phyloP scores from a whole-genome alignment of 805 yeast species.

The Sugiyamaella qingdaonensis region DNA sequence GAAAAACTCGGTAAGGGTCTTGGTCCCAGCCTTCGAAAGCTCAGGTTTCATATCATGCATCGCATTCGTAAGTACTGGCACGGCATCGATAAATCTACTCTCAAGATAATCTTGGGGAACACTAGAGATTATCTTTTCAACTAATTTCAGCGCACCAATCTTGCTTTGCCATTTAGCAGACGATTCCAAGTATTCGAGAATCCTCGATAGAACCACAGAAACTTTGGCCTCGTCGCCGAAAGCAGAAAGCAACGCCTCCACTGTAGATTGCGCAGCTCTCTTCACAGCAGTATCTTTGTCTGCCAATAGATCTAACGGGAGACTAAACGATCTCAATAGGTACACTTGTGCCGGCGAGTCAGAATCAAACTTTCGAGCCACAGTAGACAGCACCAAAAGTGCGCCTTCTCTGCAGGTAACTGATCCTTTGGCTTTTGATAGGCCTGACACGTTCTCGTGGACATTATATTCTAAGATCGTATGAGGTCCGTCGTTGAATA shows the following conservation, averaged over 20 bases:
- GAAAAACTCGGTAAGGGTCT: conserved; percentile 63
- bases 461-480: conserved; percentile 63
- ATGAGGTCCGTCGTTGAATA: conserved; percentile 44
- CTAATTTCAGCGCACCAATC: conserved; percentile 65
- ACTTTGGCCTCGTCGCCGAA: conserved; percentile 77
- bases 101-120: conserved; percentile 85
- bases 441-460: conserved; percentile 55
- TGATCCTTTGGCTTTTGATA: conserved; percentile 70
- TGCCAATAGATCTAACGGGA: conserved; percentile 66
- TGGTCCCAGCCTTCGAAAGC: conserved; percentile 77
- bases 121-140: conserved; percentile 72
- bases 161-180: conserved; percentile 95
- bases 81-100: conserved; percentile 66
- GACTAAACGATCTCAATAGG: conserved; percentile 56
- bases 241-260: conserved; percentile 62
- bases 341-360: conserved; percentile 72
- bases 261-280: conserved; percentile 78
- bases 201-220: conserved; percentile 58
- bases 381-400: conserved; percentile 52
- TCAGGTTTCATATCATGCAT: conserved; percentile 97
- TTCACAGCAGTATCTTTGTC: conserved; percentile 86
- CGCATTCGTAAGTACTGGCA: conserved; percentile 83
- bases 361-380: conserved; percentile 62
- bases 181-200: conserved; percentile 62
- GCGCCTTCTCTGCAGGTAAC: conserved; percentile 74